These are phyloP conservation scores for Thalassiosira sp. DNA, from an alignment of 352 stramenopile species.

Conservation along the genomic window DNA sequence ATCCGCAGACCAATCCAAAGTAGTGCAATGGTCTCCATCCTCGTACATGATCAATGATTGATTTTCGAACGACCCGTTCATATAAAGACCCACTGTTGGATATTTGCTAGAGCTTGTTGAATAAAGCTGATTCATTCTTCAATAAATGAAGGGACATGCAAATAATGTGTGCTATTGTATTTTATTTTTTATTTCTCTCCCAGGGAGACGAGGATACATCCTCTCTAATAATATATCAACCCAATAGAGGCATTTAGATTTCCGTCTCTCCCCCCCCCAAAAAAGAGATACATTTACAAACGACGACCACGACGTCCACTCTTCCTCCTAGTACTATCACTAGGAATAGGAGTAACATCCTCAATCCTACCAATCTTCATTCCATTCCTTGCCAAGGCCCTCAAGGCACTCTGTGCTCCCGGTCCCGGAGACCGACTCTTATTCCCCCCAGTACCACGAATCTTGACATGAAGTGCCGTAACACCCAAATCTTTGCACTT, in stretches of 20 bases:
- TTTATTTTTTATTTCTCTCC: neutral
- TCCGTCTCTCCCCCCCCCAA: neutral
- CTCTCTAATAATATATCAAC: too few relatives aligned
- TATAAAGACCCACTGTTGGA: too few relatives aligned
- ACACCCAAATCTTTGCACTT: constrained; percentile 96
- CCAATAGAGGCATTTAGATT: too few relatives aligned
- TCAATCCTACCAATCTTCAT: constrained; percentile 99
- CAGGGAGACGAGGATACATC: too few relatives aligned
- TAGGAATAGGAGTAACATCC: constrained; percentile 99
- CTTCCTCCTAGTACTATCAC: constrained; percentile 98
- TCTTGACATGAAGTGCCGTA: constrained; percentile 99
- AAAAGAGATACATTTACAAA: constrained; percentile 89
- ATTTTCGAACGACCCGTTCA: too few relatives aligned
- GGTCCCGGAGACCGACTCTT: constrained; percentile 97
- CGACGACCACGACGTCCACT: constrained; percentile 98
- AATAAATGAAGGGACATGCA: neutral
- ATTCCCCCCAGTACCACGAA: constrained; percentile 98
- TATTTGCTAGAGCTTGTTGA: neutral
- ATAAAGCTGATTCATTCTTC: neutral
- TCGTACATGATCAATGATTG: too few relatives aligned
- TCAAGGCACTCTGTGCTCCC: constrained; percentile 97
- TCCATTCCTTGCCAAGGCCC: constrained; percentile 97
- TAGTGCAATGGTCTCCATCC: too few relatives aligned
- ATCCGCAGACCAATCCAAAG: too few relatives aligned
- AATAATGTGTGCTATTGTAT: constrained; percentile 1